A percentile compares a stretch with the other conserved stretches of the same genome.
phyloP scores from a whole-genome alignment of 345 rosid species.

The Bruguiera sexangula region DNA sequence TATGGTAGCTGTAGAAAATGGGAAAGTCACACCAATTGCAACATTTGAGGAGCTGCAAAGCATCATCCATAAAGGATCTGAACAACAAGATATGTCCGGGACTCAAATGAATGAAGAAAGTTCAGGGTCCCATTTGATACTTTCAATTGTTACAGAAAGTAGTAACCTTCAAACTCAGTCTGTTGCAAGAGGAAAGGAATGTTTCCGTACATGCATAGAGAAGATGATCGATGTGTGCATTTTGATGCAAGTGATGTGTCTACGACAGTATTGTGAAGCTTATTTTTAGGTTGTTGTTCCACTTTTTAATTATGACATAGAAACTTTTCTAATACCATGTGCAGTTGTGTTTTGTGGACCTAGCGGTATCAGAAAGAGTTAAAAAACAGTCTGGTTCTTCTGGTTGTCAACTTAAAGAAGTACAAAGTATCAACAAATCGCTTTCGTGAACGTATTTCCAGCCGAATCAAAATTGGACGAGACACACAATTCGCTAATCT shows the following conservation, averaged over 20 bases:
- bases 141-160: slow-evolving; percentile 84
- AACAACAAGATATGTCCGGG: slow-evolving; percentile 67
- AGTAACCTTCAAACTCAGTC: slow-evolving; percentile 93
- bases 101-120: slow-evolving; percentile 97
- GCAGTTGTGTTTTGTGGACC: slow-evolving; percentile 96
- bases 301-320: neutral
- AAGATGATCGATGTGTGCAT: too few species aligned
- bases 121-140: slow-evolving; percentile 88
- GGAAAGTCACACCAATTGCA: slow-evolving; percentile 62
- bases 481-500: slow-evolving; percentile 80
- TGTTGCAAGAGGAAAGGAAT: slow-evolving; percentile 90
- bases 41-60: slow-evolving; percentile 63
- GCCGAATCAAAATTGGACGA: slow-evolving; percentile 90
- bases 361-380: slow-evolving; percentile 94
- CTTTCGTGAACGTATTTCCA: slow-evolving; percentile 90
- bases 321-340: neutral
- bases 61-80: slow-evolving; percentile 41
- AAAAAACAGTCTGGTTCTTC: slow-evolving; percentile 79
- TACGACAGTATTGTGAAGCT: neutral
- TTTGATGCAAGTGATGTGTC: neutral
- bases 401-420: slow-evolving; percentile 87
- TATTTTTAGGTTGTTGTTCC: neutral
- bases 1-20: slow-evolving; percentile 89
- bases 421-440: slow-evolving; percentile 93
- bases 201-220: too few species aligned